A percentile compares a stretch with the other conserved stretches of the same genome.
phyloP scores from a whole-genome alignment of 192 early-diverging fungal species.

The Backusella westeae region DNA sequence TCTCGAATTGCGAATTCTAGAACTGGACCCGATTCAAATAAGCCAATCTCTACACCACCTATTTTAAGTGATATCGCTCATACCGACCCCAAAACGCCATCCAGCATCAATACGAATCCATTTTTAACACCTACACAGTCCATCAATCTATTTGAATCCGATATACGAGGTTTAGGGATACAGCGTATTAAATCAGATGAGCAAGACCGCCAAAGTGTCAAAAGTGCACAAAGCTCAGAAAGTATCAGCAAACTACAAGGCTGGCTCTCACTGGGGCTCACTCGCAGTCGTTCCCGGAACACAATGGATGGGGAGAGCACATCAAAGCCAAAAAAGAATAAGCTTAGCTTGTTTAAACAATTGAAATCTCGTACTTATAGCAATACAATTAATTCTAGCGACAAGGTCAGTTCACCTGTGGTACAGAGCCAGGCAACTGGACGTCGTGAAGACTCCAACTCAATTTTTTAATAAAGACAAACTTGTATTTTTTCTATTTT shows the following conservation, averaged over 20 bases:
- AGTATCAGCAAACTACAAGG: background rate
- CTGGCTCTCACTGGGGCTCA: background rate
- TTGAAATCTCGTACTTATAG: background rate
- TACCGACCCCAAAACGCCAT: background rate
- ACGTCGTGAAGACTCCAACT: background rate
- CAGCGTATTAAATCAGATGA: background rate
- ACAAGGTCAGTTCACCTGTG: background rate
- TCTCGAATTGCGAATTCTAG: background rate
- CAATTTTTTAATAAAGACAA: background rate
- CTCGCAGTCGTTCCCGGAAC: background rate
- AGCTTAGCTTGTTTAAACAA: background rate
- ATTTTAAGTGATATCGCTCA: background rate
- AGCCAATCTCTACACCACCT: background rate
- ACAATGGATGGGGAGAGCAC: background rate
- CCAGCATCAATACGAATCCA: background rate
- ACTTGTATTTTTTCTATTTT: background rate
- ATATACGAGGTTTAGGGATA: background rate
- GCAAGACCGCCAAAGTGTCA: background rate
- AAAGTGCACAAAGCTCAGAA: background rate
- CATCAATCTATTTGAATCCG: background rate
- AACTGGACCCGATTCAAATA: background rate
- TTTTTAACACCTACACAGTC: background rate
- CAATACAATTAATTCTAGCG: background rate
- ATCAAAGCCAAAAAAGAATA: background rate
- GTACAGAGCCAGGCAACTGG: background rate